Base-by-base conservation (phyloP, 2,329 filamentous ascomycete genomes). In the Colletotrichum sp. region DNA sequence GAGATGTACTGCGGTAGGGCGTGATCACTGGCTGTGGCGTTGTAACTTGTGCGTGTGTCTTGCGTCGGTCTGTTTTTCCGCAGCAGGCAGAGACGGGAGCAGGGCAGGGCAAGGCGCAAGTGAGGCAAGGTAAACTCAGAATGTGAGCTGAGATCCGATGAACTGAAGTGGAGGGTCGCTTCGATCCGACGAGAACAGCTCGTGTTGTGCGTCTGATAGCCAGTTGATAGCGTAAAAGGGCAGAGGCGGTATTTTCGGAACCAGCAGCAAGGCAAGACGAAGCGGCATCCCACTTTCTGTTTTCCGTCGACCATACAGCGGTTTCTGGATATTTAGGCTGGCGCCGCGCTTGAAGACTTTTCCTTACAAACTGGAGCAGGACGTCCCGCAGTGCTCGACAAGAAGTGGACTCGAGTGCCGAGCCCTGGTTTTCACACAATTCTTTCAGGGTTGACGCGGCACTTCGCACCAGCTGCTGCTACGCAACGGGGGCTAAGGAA, bases 321-420 rank as follows among this genome's bases (percentile, higher is more conserved):
- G 55, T 26, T 34, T 34, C 39, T 75, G 75, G 32, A 30, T 68
- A 74, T 71, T 71, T 75, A 75, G 75, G 26, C 72, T 67, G 75
- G 55, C 24, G 13, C 48, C 43, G 55, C 67, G 67, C 67, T 71
- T 72, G 63, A 67, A 75, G 63, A 71, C 63, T 72, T 72, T 68
- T 60, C 57, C 61, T 55, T 43, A 43, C 30, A 36, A 32, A 64
- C 55, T 67, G 63, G 43, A 72, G 55, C 57, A n/a, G 39, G 12
- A 7, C 26, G 52, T 72, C 55, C 63, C 57, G 59, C 48, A 57
- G 39, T 24, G 18, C 26, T 68, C 7, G 32, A 71, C 15, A 32
- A 36, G 63, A 63, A 60, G 39, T 63, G 57, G 57, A 64, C 13
- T 64, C 39, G 18, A 48, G 16, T 67, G 73, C 64, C 69, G 43